Evolutionary conservation across 2,329 filamentous ascomycete species (phyloP).

Genomic region (Aspergillus nomiae): DNA sequence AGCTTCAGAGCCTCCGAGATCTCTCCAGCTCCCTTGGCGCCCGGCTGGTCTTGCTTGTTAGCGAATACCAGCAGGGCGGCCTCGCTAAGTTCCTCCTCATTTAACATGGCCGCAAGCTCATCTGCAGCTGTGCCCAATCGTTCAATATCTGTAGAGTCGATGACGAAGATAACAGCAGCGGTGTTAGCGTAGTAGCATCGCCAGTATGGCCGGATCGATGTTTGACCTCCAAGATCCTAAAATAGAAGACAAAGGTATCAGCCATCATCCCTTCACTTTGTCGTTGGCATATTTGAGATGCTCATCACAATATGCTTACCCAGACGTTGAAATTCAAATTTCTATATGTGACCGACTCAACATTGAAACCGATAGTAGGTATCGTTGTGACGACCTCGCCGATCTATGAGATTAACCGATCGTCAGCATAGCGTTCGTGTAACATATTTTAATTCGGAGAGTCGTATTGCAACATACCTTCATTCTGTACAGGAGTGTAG

Average conservation of each 20-base stretch:
- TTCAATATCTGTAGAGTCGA: constrained; percentile 97
- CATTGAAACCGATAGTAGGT: constrained; percentile 98
- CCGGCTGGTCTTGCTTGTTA: constrained; percentile 98
- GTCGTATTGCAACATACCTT: constrained; percentile 63
- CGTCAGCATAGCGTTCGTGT: constrained; percentile 2
- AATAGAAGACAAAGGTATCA: constrained; percentile 10
- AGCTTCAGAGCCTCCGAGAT: constrained; percentile 91
- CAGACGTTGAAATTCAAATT: constrained; percentile 99
- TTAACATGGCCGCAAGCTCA: constrained; percentile 91
- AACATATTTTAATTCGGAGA: background rate
- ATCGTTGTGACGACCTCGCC: constrained; percentile 99
- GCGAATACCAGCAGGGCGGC: constrained; percentile 92
- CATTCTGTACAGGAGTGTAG: constrained; percentile 90
- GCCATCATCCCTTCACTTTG: background rate
- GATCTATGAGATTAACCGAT: constrained; percentile 60
- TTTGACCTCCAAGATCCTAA: constrained; percentile 92
- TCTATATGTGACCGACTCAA: constrained; percentile 97
- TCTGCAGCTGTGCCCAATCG: constrained; percentile 89
- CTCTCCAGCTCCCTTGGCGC: constrained; percentile 92
- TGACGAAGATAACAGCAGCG: constrained; percentile 96
- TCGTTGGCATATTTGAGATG: too few species aligned
- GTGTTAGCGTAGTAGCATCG: constrained; percentile 99
- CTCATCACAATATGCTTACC: constrained; percentile 57
- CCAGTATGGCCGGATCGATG: constrained; percentile 98
- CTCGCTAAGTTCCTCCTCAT: constrained; percentile 94